Base-by-base conservation (phyloP, 2,329 filamentous ascomycete genomes). In the Nigrospora oryzae region DNA sequence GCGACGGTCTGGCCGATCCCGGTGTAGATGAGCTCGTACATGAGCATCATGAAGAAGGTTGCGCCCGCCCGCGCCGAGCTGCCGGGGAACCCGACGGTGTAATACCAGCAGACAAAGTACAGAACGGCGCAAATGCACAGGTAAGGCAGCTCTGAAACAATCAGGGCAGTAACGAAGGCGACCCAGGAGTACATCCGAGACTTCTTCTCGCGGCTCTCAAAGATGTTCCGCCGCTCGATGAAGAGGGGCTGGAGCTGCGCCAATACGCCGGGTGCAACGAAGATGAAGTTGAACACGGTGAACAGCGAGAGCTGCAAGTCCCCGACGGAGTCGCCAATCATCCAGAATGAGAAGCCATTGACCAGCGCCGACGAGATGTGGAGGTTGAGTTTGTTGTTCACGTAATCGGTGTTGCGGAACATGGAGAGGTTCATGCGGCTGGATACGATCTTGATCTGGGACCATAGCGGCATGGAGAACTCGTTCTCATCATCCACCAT, bases 1-100 rank as follows among this genome's bases (percentile, higher is more conserved):
- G 82, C 86, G 53, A 91, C 88, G 85, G 84, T 90, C 60, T 89
- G 86, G 19, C 84, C 88, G 85, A 83, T 90, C 52, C 72, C 81
- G 30, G 75, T 76, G 60, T 82, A 76, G 71, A 89, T 90, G 11
- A 90, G 62, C 68, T 81, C 88, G 67, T 89, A 89, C 1, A 91
- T 72, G 56, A 90, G 67, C 1, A 77, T 78, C 83, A 93, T 89
- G 23, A 91, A 66, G 67, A 85, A 91, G n/a, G 83, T 77, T 59
- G 90, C n/a, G 36, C 36, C 36, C n/a, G 36, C 36, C n/a, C 36
- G 36, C 2, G 14, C 36, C 14, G 36, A 16, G n/a, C 17, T 13
- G 4, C n/a, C 17, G 6, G 17, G n/a, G 36, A 38, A 38, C 11
- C 36, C 36, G 15, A 38, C 36, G 2, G 36, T 38, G n/a, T 19